Evolutionary conservation across 768 basidiomycete genomes (phyloP).

Genomic region (Nevesoporus exiguus): DNA sequence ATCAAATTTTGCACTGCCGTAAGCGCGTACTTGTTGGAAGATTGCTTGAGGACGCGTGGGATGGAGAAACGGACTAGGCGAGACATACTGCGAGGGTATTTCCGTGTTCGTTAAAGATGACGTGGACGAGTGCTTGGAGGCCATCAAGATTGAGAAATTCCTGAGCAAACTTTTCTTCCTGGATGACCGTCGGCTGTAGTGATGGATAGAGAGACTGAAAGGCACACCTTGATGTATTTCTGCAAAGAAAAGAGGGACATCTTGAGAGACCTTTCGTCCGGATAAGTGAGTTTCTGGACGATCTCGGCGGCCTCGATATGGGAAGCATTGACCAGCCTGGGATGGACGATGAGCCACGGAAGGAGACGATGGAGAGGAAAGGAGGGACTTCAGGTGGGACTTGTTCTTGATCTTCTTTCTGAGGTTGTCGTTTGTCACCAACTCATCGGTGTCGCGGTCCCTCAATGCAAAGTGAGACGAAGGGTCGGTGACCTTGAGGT

Average conservation of each 20-base stretch:
- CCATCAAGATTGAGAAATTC: slow-evolving; percentile 78
- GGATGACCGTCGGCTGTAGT: neutral
- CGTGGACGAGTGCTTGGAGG: slow-evolving; percentile 62
- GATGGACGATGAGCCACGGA: neutral
- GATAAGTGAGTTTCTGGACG: slow-evolving; percentile 59
- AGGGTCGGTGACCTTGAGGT: slow-evolving; percentile 73
- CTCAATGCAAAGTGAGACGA: slow-evolving; percentile 72
- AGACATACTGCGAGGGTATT: slow-evolving; percentile 78
- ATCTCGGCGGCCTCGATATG: slow-evolving; percentile 76
- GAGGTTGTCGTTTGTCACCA: slow-evolving; percentile 87
- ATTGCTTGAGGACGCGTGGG: slow-evolving; percentile 5
- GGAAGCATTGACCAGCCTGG: slow-evolving; percentile 77
- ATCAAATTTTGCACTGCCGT: slow-evolving; percentile 84
- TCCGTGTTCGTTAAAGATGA: slow-evolving; percentile 65
- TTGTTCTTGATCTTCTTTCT: slow-evolving; percentile 77
- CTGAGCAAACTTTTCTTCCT: slow-evolving; percentile 83
- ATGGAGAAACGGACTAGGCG: neutral
- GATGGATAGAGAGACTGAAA: neutral
- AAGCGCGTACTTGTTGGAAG: slow-evolving; percentile 64
- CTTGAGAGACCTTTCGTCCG: slow-evolving; percentile 59
- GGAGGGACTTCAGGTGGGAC: slow-evolving; percentile 68
- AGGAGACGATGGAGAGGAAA: neutral
- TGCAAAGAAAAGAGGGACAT: slow-evolving; percentile 75
- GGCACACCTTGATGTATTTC: slow-evolving; percentile 68
- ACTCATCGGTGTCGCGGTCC: slow-evolving; percentile 70